phyloP scores from a whole-genome alignment of 352 stramenopile genomes.

The Phytophthora fragariaefolia region DNA sequence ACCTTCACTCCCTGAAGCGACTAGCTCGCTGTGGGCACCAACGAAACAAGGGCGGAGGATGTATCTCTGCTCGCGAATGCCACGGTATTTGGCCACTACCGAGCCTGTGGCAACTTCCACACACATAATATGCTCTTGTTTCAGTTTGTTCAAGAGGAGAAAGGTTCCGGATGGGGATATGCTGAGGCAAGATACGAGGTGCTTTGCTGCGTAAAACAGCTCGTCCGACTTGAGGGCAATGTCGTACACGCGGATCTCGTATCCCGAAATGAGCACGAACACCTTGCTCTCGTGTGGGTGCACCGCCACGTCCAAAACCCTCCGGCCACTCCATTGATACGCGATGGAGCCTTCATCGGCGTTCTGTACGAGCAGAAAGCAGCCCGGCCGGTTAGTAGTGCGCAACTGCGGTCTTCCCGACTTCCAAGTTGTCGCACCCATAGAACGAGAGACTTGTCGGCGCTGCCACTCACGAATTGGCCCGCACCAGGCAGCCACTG shows the following conservation, averaged over 20 bases:
- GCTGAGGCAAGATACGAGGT: conserved; percentile 62
- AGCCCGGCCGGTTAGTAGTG: neutral
- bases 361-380: conserved; percentile 42
- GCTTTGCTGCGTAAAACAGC: conserved; percentile 57
- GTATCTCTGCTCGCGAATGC: conserved; percentile 69
- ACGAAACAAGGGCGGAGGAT: conserved; percentile 70
- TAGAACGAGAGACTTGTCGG: conserved; percentile 76
- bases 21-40: conserved; percentile 54
- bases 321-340: conserved; percentile 76
- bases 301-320: conserved; percentile 66
- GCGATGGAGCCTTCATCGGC: conserved; percentile 50
- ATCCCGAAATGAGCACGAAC: conserved; percentile 63
- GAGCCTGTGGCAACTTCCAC: conserved; percentile 53
- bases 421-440: conserved; percentile 54
- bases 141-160: conserved; percentile 70
- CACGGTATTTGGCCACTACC: conserved; percentile 56
- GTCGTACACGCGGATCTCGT: conserved; percentile 72
- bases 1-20: conserved; percentile 81
- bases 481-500: conserved; percentile 64
- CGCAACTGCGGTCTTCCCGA: neutral
- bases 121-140: conserved; percentile 63
- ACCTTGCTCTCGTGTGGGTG: conserved; percentile 58
- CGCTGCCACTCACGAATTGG: conserved; percentile 75
- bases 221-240: conserved; percentile 63
- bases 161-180: conserved; percentile 54